phyloP scores from a whole-genome alignment of 1,284 basidiomycete genomes.

The Ustilago loliicola region DNA sequence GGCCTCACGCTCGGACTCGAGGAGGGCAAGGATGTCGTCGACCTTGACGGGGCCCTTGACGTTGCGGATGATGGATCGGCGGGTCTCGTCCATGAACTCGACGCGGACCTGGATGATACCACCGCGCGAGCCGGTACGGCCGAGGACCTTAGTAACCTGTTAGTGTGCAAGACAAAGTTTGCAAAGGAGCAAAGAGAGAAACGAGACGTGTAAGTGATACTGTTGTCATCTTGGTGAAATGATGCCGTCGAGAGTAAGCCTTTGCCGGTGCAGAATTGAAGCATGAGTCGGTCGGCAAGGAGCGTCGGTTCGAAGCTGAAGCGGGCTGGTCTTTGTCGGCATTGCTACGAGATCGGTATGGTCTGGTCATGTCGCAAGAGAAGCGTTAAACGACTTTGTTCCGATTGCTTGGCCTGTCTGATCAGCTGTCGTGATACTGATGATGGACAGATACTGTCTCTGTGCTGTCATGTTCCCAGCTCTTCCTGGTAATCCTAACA shows the following conservation, averaged over 20 bases:
- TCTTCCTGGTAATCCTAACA: too few species aligned
- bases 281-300: neutral
- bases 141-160: conserved; percentile 82
- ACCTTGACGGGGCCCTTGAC: conserved; percentile 98
- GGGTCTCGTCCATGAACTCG: conserved; percentile 98
- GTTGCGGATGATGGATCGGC: conserved; percentile 97
- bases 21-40: conserved; percentile 95
- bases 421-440: too few species aligned
- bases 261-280: conserved; percentile 4
- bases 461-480: too few species aligned
- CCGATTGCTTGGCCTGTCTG: too few species aligned
- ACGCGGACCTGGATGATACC: conserved; percentile 99
- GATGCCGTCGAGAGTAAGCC: neutral
- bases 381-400: too few species aligned
- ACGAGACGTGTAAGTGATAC: conserved; percentile 22
- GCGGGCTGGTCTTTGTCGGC: neutral
- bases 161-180: neutral
- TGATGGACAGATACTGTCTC: too few species aligned
- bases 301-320: neutral
- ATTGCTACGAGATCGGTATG: too few species aligned
- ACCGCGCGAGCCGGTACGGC: conserved; percentile 98
- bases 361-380: too few species aligned
- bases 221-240: conserved; percentile 2
- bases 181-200: neutral
- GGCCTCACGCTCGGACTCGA: conserved; percentile 99